Percentiles rank a stretch among this genome's conserved stretches.
phyloP scores from a whole-genome alignment of 108 stramenopile species.

The Skeletonema potamos region DNA sequence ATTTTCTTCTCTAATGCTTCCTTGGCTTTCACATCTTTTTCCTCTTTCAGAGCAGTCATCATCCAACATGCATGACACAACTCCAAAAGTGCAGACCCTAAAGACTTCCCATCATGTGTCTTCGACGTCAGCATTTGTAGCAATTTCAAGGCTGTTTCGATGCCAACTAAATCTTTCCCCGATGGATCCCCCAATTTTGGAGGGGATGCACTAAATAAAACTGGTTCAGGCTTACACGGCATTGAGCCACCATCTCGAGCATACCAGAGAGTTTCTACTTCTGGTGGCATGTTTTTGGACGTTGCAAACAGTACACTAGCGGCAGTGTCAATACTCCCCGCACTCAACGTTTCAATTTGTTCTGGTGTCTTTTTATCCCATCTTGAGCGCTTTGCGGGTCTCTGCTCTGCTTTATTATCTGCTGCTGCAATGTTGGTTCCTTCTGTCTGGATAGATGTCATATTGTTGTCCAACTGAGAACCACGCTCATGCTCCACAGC shows the following conservation, averaged over 20 bases:
- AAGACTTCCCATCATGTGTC: slow-evolving; percentile 44
- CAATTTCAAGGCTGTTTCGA: slow-evolving; percentile 61
- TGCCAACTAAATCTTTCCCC: slow-evolving; percentile 80
- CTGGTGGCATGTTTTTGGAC: slow-evolving; percentile 65
- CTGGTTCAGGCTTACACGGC: slow-evolving; percentile 62
- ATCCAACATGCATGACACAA: slow-evolving; percentile 79
- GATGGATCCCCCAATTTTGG: slow-evolving; percentile 85
- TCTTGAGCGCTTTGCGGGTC: slow-evolving; percentile 59
- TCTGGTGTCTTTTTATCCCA: slow-evolving; percentile 37
- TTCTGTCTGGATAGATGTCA: not conserved
- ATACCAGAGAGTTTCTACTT: slow-evolving; percentile 82
- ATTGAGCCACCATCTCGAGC: slow-evolving; percentile 74
- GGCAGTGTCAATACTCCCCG: slow-evolving; percentile 61
- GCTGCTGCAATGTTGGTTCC: not conserved
- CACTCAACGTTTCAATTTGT: slow-evolving; percentile 57
- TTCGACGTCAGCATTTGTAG: slow-evolving; percentile 52
- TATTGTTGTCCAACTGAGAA: not conserved
- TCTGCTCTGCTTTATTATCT: slow-evolving; percentile 13
- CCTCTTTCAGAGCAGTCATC: slow-evolving; percentile 73
- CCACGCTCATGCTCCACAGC: slow-evolving; percentile 66
- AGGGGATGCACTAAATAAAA: slow-evolving; percentile 73
- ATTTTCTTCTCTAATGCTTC: slow-evolving; percentile 58
- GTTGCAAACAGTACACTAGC: slow-evolving; percentile 46
- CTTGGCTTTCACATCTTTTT: slow-evolving; percentile 48
- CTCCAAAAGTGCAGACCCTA: slow-evolving; percentile 61